A percentile compares a stretch with the other conserved stretches of the same genome.
These are phyloP conservation scores for Trichoderma sp. DNA, from an alignment of 2,329 filamentous ascomycete genomes.

Conservation along the genomic window DNA sequence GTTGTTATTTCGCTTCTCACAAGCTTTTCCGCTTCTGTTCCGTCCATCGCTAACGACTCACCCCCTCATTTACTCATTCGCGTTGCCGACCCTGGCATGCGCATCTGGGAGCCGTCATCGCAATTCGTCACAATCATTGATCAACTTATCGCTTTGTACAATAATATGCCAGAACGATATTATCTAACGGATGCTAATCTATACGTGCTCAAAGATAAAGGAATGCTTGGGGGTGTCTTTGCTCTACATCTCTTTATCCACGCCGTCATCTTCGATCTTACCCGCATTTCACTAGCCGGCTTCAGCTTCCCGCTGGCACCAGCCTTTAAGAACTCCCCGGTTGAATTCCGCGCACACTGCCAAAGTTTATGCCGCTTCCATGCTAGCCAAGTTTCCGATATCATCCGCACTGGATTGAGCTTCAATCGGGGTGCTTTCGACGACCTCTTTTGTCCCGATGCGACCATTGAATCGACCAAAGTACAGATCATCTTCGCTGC, in stretches of 20 bases:
- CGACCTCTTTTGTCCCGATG: conserved; percentile 29
- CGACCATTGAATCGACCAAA: conserved; percentile 31
- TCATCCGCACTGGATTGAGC: conserved; percentile 25
- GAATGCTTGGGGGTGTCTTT: conserved; percentile 29
- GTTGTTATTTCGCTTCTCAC: not conserved
- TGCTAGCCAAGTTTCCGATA: conserved; percentile 28
- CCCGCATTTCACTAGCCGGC: conserved; percentile 29
- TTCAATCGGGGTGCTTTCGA: conserved; percentile 26
- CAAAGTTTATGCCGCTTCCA: conserved; percentile 29
- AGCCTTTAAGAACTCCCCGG: conserved; percentile 27
- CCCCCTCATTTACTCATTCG: conserved; percentile 23
- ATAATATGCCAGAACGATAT: conserved; percentile 28
- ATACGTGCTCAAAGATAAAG: conserved; percentile 26
- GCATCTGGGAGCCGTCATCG: conserved; percentile 26
- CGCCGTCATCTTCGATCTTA: conserved; percentile 30
- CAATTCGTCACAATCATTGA: conserved; percentile 27
- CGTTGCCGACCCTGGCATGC: conserved; percentile 15
- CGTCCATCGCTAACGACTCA: not conserved
- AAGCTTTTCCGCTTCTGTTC: not conserved
- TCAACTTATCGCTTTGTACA: conserved; percentile 25
- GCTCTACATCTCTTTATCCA: conserved; percentile 31
- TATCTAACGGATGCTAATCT: conserved; percentile 27
- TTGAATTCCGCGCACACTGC: conserved; percentile 26
- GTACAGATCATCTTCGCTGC: conserved; percentile 32
- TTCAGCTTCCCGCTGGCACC: conserved; percentile 31